A percentile compares a stretch with the other conserved stretches of the same genome.
Evolutionary conservation across 2,329 filamentous ascomycete genomes (phyloP).

Genomic region (Cercospora sp.): DNA sequence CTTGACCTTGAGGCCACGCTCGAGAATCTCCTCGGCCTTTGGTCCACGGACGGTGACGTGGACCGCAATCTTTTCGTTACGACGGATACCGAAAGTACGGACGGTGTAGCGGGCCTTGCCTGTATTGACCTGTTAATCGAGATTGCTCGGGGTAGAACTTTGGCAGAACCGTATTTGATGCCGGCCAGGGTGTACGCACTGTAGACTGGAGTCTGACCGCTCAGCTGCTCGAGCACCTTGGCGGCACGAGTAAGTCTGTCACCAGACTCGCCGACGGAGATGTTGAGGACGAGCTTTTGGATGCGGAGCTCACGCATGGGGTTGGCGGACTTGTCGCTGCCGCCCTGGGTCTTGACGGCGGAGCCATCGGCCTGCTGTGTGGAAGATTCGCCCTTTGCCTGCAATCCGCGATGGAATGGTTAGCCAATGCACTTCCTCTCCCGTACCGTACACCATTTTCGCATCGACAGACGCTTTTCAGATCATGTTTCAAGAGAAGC

Average conservation of each 20-base stretch:
- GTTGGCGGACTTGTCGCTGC: conserved; percentile 78
- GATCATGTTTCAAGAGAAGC: conserved; percentile 10
- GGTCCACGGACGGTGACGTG: conserved; percentile 99
- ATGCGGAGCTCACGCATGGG: conserved; percentile 99
- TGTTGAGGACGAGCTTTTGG: conserved; percentile 99
- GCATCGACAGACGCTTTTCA: conserved; percentile 15
- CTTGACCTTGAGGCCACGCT: conserved; percentile 99
- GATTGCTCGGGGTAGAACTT: neutral
- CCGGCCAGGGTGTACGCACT: conserved; percentile 58
- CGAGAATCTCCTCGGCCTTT: conserved; percentile 99
- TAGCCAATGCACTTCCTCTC: conserved; percentile 20
- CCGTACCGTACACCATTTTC: conserved; percentile 19
- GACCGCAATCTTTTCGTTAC: conserved; percentile 99
- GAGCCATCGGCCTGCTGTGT: conserved; percentile 37
- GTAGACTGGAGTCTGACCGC: conserved; percentile 99
- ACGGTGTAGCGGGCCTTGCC: conserved; percentile 99
- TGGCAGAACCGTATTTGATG: neutral
- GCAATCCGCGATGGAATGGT: conserved; percentile 13
- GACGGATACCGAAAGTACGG: conserved; percentile 99
- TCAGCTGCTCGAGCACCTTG: conserved; percentile 99
- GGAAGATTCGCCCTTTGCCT: conserved; percentile 36
- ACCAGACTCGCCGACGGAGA: conserved; percentile 99
- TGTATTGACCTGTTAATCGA: conserved; percentile 41
- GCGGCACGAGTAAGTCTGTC: conserved; percentile 99
- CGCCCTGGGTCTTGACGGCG: conserved; percentile 29